Conservation (phyloP, 129 eudicot species). For the Saposhnikovia divaricata region DNA sequence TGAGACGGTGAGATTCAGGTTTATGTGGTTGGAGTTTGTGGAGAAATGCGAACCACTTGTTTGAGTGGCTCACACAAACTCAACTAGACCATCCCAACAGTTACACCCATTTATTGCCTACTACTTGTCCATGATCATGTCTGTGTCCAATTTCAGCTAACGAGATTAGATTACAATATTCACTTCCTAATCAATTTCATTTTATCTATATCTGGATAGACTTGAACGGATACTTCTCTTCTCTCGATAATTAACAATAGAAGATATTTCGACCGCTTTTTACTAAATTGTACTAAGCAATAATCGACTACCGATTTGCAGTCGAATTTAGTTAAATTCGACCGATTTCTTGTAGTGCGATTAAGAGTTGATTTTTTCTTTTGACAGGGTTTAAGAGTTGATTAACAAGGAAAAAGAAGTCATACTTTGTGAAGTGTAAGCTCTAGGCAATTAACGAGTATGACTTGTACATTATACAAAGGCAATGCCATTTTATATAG, state of each 20-base stretch:
- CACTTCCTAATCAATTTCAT: not conserved
- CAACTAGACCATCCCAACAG: not conserved
- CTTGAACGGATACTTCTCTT: too few species aligned
- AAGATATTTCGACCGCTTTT: too few species aligned
- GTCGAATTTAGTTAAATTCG: too few species aligned
- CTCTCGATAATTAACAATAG: too few species aligned
- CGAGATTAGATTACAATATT: not conserved
- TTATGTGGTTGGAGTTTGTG: not conserved
- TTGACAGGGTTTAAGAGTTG: too few species aligned
- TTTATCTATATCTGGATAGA: too few species aligned
- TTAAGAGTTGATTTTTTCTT: too few species aligned
- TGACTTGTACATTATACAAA: not conserved
- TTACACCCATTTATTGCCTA: not conserved
- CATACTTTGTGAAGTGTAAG: too few species aligned
- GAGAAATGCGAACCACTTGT: not conserved
- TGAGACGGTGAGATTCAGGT: not conserved
- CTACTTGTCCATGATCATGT: not conserved
- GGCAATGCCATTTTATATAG: not conserved
- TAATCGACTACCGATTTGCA: too few species aligned
- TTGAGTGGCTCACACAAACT: not conserved
- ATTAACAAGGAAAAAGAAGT: too few species aligned
- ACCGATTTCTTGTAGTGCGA: too few species aligned
- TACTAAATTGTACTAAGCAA: too few species aligned
- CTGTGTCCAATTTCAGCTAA: not conserved
- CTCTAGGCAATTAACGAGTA: not conserved